Evolutionary conservation across 1,139 yeast genomes (phyloP), one percentile per base, ranked within the genome.

Genomic region (Suhomyces terraborum): DNA sequence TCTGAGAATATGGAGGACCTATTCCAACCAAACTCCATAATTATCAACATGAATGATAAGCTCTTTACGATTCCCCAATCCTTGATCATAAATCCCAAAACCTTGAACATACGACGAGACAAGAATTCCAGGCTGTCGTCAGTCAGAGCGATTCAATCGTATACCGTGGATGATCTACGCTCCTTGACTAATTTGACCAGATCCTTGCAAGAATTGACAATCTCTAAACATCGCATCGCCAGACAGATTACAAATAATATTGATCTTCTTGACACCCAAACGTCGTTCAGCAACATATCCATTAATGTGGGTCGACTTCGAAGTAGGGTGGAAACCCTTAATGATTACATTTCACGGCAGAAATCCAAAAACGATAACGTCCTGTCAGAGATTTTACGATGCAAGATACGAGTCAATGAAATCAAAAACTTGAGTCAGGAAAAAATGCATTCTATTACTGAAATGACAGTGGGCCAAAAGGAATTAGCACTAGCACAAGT

Each of bases 161-260:
- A 71, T 45, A 49, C 66, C 3, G 64, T 66, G 42, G 76, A 72
- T 45, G 50, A 62, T 8, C 59, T 70, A 5, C 55, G 77, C 33
- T 57, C 69, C 1, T 42, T 71, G 8, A 59, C 55, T 40, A 66
- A 61, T 38, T 53, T 71, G 19, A 44, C 57, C 18, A 51, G 52
- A 28, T 66, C 75, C 0, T 45, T 67, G 2, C 56, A 56, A 22
- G 77, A 72, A 42, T 53, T 70, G 30, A 33, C 45, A 6, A 21
- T 38, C 2, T 26, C 53, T 34, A 56, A 56, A 40, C 36, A 22
- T 13, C 32, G 36, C 17, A 39, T 53, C 2, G 31, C 54, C 4
- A 32, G 28, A 1, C 54, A 53, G 17, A 50, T 52, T 8, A 10
- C 40, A 2, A 36, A 20, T 3, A 34, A 42, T 6, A 50, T 62